These are phyloP conservation scores for Talaromyces nanjingensis DNA, from an alignment of 495 filamentous ascomycete species.

Conservation along the genomic window DNA sequence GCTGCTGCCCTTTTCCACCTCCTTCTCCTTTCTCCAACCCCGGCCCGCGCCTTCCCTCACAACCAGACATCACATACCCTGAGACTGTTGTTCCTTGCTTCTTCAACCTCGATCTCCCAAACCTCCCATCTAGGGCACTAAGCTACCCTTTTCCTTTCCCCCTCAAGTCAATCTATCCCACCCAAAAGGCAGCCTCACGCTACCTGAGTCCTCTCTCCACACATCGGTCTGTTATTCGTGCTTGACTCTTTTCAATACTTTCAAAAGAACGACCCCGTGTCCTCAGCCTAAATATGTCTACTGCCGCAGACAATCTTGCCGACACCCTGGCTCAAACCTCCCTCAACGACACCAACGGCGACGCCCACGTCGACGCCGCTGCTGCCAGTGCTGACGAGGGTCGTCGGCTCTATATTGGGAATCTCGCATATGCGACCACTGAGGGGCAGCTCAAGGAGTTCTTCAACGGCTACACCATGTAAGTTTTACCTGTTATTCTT, in stretches of 20 bases:
- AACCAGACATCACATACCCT: constrained; percentile 4
- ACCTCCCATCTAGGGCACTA: constrained; percentile 70
- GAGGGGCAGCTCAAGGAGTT: constrained; percentile 99
- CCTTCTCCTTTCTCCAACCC: constrained; percentile 21
- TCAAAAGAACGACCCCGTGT: constrained; percentile 22
- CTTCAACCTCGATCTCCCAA: constrained; percentile 20
- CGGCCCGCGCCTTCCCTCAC: constrained; percentile 1
- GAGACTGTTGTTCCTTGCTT: constrained; percentile 15
- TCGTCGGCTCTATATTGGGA: constrained; percentile 98
- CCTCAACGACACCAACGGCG: constrained; percentile 67
- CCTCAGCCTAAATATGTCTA: constrained; percentile 49
- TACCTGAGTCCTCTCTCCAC: constrained; percentile 35
- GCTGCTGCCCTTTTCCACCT: constrained; percentile 19
- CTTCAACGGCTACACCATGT: constrained; percentile 98
- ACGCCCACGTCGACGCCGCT: constrained; percentile 75
- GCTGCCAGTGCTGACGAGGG: constrained; percentile 96
- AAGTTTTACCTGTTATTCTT: constrained; percentile 37
- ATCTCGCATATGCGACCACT: constrained; percentile 98
- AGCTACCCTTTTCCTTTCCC: constrained; percentile 70
- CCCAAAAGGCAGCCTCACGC: constrained; percentile 34
- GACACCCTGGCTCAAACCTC: constrained; percentile 38
- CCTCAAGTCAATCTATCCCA: constrained; percentile 48
- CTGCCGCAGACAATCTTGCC: constrained; percentile 47
- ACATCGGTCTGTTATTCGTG: constrained; percentile 23
- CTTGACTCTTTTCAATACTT: constrained; percentile 10